Conservation (phyloP, 2,329 filamentous ascomycete species). For the Penicillium sp. region DNA sequence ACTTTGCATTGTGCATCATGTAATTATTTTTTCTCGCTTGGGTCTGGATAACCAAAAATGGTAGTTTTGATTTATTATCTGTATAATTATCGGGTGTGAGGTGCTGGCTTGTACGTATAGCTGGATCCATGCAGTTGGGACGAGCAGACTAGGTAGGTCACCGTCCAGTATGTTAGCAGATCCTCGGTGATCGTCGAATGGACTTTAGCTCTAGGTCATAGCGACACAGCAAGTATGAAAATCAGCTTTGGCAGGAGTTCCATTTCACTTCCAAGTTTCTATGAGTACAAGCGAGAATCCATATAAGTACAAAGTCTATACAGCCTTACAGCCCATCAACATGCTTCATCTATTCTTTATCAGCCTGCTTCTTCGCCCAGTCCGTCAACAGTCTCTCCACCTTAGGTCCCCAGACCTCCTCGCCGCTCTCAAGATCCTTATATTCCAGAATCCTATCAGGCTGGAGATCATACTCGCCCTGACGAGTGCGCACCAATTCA, state of each 20-base stretch:
- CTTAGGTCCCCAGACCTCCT: conserved; percentile 77
- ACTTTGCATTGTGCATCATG: conserved; percentile 15
- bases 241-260: too few relatives aligned
- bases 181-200: background rate
- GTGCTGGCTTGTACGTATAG: background rate
- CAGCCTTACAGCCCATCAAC: background rate
- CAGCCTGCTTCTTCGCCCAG: conserved; percentile 46
- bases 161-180: too few relatives aligned
- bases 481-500: conserved; percentile 72
- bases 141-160: too few relatives aligned
- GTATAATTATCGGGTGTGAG: background rate
- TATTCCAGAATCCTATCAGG: conserved; percentile 72
- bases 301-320: conserved; percentile 5
- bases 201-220: background rate
- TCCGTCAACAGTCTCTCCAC: conserved; percentile 57
- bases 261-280: too few relatives aligned
- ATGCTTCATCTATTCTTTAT: conserved; percentile 4
- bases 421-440: conserved; percentile 68
- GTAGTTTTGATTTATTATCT: conserved; percentile 10
- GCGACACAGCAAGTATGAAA: background rate
- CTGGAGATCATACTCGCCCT: conserved; percentile 73
- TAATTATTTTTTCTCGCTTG: conserved; percentile 16
- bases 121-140: too few relatives aligned
- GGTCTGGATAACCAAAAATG: conserved; percentile 17
- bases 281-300: background rate